Percentiles rank a stretch among this genome's conserved stretches.
Conservation (phyloP, 768 basidiomycete genomes). For the Auricularia auricula-judae region DNA sequence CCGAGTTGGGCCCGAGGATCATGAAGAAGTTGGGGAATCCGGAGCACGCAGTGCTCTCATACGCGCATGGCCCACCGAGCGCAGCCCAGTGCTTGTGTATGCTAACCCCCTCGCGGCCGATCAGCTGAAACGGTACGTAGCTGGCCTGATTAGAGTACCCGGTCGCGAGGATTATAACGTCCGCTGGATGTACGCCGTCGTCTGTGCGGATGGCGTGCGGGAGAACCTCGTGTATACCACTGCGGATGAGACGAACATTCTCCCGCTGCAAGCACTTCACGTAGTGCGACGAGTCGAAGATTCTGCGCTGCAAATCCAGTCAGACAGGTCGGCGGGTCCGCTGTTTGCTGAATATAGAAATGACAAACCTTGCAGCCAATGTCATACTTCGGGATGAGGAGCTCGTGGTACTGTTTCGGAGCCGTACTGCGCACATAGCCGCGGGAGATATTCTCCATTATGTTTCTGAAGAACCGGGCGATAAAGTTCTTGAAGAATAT, state of each 20-base stretch:
- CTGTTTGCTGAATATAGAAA: neutral
- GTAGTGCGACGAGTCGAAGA: conserved; percentile 13
- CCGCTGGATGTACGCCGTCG: conserved; percentile 10
- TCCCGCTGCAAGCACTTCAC: conserved; percentile 7
- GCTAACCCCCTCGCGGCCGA: conserved; percentile 9
- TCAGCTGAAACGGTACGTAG: conserved; percentile 8
- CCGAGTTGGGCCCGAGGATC: conserved; percentile 14
- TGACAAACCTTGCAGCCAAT: conserved; percentile 10
- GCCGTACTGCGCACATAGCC: conserved; percentile 8
- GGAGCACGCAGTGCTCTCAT: conserved; percentile 4
- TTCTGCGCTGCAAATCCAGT: conserved; percentile 10
- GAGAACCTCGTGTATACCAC: conserved; percentile 7
- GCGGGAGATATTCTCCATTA: neutral
- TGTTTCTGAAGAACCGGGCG: neutral
- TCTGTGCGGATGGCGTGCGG: conserved; percentile 8
- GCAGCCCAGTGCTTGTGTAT: conserved; percentile 10
- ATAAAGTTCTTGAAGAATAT: neutral
- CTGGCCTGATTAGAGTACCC: conserved; percentile 2
- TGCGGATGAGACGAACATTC: conserved; percentile 11
- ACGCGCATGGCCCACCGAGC: conserved; percentile 8
- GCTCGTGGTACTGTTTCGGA: conserved; percentile 14
- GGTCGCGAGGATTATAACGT: conserved; percentile 14
- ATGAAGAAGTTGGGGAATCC: conserved; percentile 11
- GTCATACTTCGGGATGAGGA: conserved; percentile 12
- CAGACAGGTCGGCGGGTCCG: neutral